A percentile compares a stretch with the other conserved stretches of the same genome.
phyloP scores from a whole-genome alignment of 202 grass and related monocot species.

The Saccharum hybrid region DNA sequence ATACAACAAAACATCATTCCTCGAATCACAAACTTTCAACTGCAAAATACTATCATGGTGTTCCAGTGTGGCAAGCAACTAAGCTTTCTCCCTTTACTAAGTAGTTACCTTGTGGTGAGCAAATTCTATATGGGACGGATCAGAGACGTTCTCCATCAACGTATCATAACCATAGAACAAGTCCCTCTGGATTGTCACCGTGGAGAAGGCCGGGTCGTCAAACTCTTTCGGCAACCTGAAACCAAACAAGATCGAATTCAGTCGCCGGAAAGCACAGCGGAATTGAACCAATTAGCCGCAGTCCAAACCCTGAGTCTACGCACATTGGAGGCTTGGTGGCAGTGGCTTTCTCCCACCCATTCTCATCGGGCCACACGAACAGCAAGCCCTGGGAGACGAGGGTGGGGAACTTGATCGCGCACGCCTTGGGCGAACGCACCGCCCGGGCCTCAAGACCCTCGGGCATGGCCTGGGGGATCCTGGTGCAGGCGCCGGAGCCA shows the following conservation, averaged over 20 bases:
- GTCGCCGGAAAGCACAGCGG: neutral
- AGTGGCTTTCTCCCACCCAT: constrained; percentile 80
- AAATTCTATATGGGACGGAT: constrained; percentile 97
- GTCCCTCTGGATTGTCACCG: constrained; percentile 92
- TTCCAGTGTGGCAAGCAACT: neutral
- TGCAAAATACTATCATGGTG: neutral
- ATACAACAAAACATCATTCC: neutral
- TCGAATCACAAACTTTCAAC: neutral
- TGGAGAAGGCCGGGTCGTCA: constrained; percentile 83
- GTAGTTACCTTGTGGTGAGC: constrained; percentile 86
- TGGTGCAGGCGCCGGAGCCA: constrained; percentile 71
- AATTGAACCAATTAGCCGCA: constrained; percentile 5
- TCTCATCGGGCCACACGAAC: constrained; percentile 96
- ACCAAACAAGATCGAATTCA: constrained; percentile 16
- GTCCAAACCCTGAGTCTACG: neutral
- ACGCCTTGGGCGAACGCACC: constrained; percentile 60
- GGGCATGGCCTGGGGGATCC: constrained; percentile 78
- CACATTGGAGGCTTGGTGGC: constrained; percentile 86
- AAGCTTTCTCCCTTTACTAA: neutral
- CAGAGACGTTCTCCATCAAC: constrained; percentile 96
- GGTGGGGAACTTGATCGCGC: constrained; percentile 81
- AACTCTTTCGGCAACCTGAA: constrained; percentile 89
- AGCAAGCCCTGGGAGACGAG: constrained; percentile 86
- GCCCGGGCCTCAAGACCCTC: constrained; percentile 75
- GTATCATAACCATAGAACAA: constrained; percentile 95